Percentiles rank a stretch among this genome's conserved stretches.
These are phyloP conservation scores for Xanthoconium purpureum DNA, from an alignment of 768 basidiomycete species.

Conservation along the genomic window DNA sequence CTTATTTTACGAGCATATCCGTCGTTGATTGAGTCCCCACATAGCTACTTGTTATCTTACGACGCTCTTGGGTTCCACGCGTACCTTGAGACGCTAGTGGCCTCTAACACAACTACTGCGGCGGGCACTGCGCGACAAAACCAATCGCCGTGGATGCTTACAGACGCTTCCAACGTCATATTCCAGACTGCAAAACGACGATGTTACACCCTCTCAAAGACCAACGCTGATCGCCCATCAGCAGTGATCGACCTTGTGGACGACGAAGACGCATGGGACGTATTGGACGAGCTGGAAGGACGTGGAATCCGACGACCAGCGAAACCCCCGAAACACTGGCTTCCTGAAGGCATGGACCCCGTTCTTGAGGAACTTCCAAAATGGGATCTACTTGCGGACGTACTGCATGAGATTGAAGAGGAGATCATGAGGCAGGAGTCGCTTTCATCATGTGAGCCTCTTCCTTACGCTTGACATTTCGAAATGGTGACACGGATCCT, in stretches of 20 bases:
- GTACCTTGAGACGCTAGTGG: conserved; percentile 85
- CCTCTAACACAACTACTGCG: conserved; percentile 49
- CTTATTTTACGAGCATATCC: background rate
- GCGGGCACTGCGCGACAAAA: conserved; percentile 59
- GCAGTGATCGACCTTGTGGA: conserved; percentile 44
- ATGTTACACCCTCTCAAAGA: conserved; percentile 61
- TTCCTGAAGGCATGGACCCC: conserved; percentile 77
- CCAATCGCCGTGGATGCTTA: conserved; percentile 86
- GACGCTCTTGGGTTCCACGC: conserved; percentile 88
- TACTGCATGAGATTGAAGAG: conserved; percentile 86
- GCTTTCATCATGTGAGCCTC: conserved; percentile 20
- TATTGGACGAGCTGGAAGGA: conserved; percentile 53
- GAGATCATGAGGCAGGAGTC: conserved; percentile 69
- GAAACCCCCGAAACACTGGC: conserved; percentile 42
- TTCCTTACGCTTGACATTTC: background rate
- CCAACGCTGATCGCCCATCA: conserved; percentile 19
- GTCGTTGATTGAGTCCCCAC: background rate
- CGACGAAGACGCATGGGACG: conserved; percentile 76
- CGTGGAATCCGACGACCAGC: background rate
- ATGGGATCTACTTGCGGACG: conserved; percentile 82
- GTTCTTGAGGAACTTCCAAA: conserved; percentile 94
- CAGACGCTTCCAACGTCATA: conserved; percentile 85
- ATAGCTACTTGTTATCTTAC: conserved; percentile 75
- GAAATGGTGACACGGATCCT: background rate
- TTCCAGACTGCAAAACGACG: conserved; percentile 76